Conservation (phyloP, 2,329 filamentous ascomycete genomes). For the Aureobasidium lini region DNA sequence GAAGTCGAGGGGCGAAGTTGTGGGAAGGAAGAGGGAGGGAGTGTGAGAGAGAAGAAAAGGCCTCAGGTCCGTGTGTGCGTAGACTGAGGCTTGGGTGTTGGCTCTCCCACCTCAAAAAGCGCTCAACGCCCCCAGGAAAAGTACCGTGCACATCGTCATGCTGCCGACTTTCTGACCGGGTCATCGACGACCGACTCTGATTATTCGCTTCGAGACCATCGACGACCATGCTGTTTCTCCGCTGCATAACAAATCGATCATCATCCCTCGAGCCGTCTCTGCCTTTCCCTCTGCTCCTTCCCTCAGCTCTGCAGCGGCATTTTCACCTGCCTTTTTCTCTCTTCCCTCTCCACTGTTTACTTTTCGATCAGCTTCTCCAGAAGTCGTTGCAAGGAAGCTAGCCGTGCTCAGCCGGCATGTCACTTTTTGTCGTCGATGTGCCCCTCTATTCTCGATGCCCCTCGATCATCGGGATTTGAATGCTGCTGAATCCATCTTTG, state of each 20-base stretch:
- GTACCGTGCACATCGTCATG: not conserved
- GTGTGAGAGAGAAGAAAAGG: not conserved
- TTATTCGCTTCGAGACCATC: too few species aligned
- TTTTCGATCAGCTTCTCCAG: not conserved
- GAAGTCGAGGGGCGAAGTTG: not conserved
- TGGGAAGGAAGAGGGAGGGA: not conserved
- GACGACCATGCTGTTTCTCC: not conserved
- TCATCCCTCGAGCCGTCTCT: not conserved
- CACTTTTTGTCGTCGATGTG: not conserved
- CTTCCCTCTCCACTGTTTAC: not conserved
- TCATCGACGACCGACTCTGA: not conserved
- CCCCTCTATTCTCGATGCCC: not conserved
- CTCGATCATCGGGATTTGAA: not conserved
- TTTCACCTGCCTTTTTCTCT: not conserved
- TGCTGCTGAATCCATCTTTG: not conserved
- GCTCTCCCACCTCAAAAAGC: not conserved
- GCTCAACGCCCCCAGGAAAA: not conserved
- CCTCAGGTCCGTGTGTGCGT: not conserved
- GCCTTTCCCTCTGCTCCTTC: too few species aligned
- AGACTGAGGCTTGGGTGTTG: not conserved
- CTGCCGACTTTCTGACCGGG: not conserved
- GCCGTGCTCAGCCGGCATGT: not conserved
- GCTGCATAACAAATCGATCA: not conserved
- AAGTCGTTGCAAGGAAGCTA: not conserved
- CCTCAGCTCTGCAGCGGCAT: not conserved